phyloP scores from a whole-genome alignment of 2,329 filamentous ascomycete genomes.

The Botryotinia convoluta region DNA sequence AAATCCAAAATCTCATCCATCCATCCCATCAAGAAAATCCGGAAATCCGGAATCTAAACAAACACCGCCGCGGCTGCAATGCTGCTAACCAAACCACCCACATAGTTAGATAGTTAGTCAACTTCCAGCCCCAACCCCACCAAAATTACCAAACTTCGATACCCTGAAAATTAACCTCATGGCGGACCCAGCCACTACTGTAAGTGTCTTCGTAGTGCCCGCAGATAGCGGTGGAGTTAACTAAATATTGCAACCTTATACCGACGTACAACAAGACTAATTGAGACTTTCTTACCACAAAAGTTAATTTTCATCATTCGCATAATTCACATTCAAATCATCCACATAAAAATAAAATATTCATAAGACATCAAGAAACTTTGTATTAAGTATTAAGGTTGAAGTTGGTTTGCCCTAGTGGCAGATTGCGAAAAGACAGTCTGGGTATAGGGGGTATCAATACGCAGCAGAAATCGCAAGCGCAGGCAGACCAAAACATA shows the following conservation, averaged over 20 bases:
- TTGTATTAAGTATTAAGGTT: slow-evolving; percentile 41
- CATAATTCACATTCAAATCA: neutral
- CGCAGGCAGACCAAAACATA: slow-evolving; percentile 28
- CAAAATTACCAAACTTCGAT: neutral
- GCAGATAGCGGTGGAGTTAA: neutral
- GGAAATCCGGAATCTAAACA: neutral
- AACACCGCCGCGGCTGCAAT: neutral
- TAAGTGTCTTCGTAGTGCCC: slow-evolving; percentile 1
- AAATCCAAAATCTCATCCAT: too few species aligned
- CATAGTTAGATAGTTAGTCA: neutral
- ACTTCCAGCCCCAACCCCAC: neutral
- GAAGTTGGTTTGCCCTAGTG: slow-evolving; percentile 38
- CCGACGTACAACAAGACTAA: neutral
- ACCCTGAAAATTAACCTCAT: neutral
- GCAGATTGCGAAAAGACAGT: slow-evolving; percentile 41
- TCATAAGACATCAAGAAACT: slow-evolving; percentile 29
- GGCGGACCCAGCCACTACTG: neutral
- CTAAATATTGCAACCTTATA: neutral
- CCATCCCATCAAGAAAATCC: neutral
- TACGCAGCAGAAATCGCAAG: slow-evolving; percentile 37
- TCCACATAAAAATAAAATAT: neutral
- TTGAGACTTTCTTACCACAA: neutral
- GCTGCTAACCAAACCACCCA: neutral
- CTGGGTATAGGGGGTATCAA: slow-evolving; percentile 44
- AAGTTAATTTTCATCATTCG: neutral